These are phyloP conservation scores for Gleditsia sinensis DNA, from an alignment of 306 rosid species.

Conservation along the genomic window DNA sequence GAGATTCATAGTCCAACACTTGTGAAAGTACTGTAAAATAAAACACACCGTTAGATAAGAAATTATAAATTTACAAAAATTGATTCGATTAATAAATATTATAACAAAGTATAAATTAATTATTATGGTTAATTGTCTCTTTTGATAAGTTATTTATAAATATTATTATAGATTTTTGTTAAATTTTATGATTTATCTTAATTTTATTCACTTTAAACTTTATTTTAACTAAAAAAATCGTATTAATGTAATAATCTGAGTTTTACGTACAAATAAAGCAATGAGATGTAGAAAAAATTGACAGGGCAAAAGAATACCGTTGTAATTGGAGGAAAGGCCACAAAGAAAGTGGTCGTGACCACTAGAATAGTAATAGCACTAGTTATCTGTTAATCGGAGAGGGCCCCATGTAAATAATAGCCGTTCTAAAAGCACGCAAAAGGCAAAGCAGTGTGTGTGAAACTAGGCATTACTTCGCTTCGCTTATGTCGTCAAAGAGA, in stretches of 20 bases:
- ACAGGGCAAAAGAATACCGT: background rate
- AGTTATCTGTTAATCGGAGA: background rate
- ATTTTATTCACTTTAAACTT: too few species aligned
- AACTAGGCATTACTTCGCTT: slow-evolving; percentile 19
- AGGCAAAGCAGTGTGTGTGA: slow-evolving; percentile 8
- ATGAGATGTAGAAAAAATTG: slow-evolving; percentile 8
- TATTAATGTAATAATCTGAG: background rate
- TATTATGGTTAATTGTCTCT: too few species aligned
- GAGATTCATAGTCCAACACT: too few species aligned
- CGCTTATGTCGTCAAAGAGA: slow-evolving; percentile 3
- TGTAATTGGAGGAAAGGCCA: background rate
- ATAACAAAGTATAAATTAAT: too few species aligned
- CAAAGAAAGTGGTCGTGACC: background rate
- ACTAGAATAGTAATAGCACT: background rate
- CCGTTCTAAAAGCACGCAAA: slow-evolving; percentile 24
- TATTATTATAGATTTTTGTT: too few species aligned
- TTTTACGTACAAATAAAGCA: slow-evolving; percentile 3
- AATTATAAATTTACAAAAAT: too few species aligned
- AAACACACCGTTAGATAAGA: too few species aligned
- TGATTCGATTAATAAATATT: too few species aligned
- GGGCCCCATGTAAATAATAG: slow-evolving; percentile 25
- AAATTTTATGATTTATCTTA: too few species aligned
- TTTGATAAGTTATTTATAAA: too few species aligned
- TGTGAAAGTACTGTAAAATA: too few species aligned
- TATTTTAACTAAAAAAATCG: too few species aligned